Conservation (phyloP, 2,329 filamentous ascomycete genomes). For the Cladorrhinum sp. region DNA sequence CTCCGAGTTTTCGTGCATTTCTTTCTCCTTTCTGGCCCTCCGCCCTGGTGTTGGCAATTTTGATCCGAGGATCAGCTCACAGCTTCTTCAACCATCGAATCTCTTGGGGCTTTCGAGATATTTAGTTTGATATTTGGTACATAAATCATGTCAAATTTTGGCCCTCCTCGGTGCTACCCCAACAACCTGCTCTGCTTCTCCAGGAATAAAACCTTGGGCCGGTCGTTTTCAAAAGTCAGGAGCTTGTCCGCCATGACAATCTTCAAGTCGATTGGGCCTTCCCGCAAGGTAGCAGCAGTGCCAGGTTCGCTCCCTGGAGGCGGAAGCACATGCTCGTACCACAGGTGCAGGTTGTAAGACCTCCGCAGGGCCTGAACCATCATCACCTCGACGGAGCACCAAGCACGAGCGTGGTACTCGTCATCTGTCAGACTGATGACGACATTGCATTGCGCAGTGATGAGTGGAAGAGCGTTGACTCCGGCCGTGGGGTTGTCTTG, state of each 20-base stretch:
- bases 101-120: too few species aligned
- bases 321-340: slow-evolving; percentile 28
- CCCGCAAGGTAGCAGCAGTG: neutral
- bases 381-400: slow-evolving; percentile 38
- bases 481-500: slow-evolving; percentile 35
- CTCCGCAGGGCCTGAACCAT: slow-evolving; percentile 33
- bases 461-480: slow-evolving; percentile 36
- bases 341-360: slow-evolving; percentile 32
- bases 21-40: too few species aligned
- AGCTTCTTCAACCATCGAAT: too few species aligned
- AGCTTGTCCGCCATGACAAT: slow-evolving; percentile 12
- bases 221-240: slow-evolving; percentile 12
- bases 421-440: slow-evolving; percentile 39
- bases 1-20: too few species aligned
- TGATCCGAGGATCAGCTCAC: too few species aligned
- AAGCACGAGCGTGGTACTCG: slow-evolving; percentile 36
- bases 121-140: too few species aligned
- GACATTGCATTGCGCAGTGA: slow-evolving; percentile 39
- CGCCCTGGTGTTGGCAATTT: too few species aligned
- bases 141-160: too few species aligned
- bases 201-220: slow-evolving; percentile 13
- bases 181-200: slow-evolving; percentile 12
- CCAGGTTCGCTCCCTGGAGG: neutral
- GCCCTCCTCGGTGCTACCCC: too few species aligned
- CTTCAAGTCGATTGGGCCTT: slow-evolving; percentile 5